A percentile compares a stretch with the other conserved stretches of the same genome.
phyloP scores from a whole-genome alignment of 2,329 filamentous ascomycete species.

The Ampelomyces quisqualis region DNA sequence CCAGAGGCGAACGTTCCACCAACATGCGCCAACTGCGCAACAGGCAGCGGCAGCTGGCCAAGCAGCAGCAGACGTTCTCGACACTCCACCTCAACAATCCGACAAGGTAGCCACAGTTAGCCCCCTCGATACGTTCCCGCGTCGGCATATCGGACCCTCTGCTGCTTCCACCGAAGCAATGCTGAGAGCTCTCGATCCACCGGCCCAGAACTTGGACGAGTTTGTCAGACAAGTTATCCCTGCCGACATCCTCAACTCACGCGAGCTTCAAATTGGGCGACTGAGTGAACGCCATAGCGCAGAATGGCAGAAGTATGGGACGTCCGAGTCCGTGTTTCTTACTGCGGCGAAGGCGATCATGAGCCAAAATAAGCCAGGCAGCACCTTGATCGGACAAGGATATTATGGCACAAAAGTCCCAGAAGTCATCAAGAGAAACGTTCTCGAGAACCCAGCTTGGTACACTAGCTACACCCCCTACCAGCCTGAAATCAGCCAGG shows the following conservation, averaged over 20 bases:
- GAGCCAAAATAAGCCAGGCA: constrained; percentile 61
- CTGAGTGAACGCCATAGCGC: constrained; percentile 45
- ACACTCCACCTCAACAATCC: constrained; percentile 25
- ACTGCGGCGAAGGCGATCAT: constrained; percentile 57
- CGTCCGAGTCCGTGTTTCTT: constrained; percentile 62
- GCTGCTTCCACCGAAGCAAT: constrained; percentile 70
- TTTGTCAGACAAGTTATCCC: constrained; percentile 86
- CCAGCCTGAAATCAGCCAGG: constrained; percentile 96
- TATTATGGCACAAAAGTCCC: constrained; percentile 88
- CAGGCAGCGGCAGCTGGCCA: constrained; percentile 23
- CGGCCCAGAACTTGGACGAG: constrained; percentile 70
- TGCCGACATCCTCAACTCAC: constrained; percentile 69
- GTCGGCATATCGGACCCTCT: constrained; percentile 84
- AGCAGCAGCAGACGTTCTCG: constrained; percentile 34
- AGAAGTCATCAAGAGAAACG: constrained; percentile 86
- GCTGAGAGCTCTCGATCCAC: constrained; percentile 76
- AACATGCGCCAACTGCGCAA: constrained; percentile 18
- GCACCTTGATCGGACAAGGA: constrained; percentile 78
- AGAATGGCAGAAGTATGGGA: constrained; percentile 40
- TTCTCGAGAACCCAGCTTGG: constrained; percentile 92
- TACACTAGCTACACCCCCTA: constrained; percentile 98
- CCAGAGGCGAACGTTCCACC: constrained; percentile 28
- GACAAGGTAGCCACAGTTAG: constrained; percentile 38
- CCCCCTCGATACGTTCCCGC: constrained; percentile 66
- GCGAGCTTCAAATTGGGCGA: constrained; percentile 57